Conservation (phyloP, 2,329 filamentous ascomycete genomes). For the Escovopsis sp. region DNA sequence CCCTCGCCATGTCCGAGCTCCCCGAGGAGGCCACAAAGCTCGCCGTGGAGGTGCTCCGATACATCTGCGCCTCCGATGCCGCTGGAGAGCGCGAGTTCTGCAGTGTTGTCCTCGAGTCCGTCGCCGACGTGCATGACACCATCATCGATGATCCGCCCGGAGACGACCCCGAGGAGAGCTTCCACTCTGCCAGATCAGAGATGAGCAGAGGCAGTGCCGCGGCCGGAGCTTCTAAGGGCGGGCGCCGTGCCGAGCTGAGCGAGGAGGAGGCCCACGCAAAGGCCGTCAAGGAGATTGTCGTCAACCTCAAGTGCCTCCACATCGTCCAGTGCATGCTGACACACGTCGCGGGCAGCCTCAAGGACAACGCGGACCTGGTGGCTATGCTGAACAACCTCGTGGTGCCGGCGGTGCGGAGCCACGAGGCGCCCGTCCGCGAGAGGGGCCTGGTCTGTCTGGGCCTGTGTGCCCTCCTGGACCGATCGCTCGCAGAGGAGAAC, state of each 20-base stretch:
- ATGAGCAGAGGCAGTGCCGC: constrained; percentile 52
- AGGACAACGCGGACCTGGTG: constrained; percentile 81
- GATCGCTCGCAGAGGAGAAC: constrained; percentile 84
- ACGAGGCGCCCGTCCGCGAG: constrained; percentile 85
- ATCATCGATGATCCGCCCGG: constrained; percentile 54
- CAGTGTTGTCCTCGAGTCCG: constrained; percentile 76
- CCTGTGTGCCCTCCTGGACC: constrained; percentile 80
- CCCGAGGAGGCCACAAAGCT: constrained; percentile 90
- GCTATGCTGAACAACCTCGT: constrained; percentile 97
- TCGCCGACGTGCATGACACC: constrained; percentile 92
- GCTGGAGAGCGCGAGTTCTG: constrained; percentile 72
- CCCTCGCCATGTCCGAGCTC: constrained; percentile 70
- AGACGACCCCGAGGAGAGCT: constrained; percentile 52
- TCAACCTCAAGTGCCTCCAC: constrained; percentile 96
- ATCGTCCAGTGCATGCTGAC: constrained; percentile 96
- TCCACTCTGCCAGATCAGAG: constrained; percentile 84
- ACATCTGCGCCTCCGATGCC: constrained; percentile 62
- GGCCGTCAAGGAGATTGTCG: constrained; percentile 78
- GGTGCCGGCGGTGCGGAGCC: constrained; percentile 83
- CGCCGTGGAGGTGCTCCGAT: constrained; percentile 64
- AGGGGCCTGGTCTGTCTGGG: constrained; percentile 80
- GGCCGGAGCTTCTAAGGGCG: constrained; percentile 29
- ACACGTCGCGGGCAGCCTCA: constrained; percentile 76
- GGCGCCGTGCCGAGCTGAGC: constrained; percentile 29
- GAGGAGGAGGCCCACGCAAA: constrained; percentile 58